phyloP scores from a whole-genome alignment of 176 grass and related monocot species.

The Oryza punctata region DNA sequence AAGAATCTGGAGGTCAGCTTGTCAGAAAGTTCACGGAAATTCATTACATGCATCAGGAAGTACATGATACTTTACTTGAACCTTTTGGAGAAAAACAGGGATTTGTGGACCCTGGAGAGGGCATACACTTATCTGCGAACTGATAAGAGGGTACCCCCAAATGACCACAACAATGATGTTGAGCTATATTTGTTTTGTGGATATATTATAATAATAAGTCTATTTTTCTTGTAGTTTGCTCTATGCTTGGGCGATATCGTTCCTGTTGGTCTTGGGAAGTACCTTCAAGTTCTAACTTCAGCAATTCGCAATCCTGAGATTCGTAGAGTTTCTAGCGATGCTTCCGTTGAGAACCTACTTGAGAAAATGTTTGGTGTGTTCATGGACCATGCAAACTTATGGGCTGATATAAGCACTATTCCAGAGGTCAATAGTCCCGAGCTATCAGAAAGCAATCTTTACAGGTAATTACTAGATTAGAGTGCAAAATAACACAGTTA shows the following conservation, averaged over 20 bases:
- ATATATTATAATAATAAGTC: background rate
- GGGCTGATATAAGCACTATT: conserved; percentile 77
- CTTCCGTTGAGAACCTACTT: conserved; percentile 68
- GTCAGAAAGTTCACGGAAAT: conserved; percentile 98
- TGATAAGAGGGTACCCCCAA: conserved; percentile 75
- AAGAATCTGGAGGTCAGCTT: conserved; percentile 95
- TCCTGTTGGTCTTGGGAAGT: conserved; percentile 85
- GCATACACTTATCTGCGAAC: conserved; percentile 85
- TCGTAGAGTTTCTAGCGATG: conserved; percentile 43
- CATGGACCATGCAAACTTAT: conserved; percentile 91
- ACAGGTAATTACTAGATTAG: conserved; percentile 58
- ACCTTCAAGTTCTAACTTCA: conserved; percentile 84
- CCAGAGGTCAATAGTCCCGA: conserved; percentile 75
- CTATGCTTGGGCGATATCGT: conserved; percentile 87
- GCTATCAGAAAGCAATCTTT: conserved; percentile 79
- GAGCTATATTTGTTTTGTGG: conserved; percentile 2
- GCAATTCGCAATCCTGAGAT: conserved; percentile 64
- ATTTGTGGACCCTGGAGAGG: conserved; percentile 86
- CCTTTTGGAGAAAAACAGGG: conserved; percentile 82
- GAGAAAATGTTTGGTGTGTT: conserved; percentile 96
- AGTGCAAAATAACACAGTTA: conserved; percentile 17
- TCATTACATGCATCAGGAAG: conserved; percentile 95
- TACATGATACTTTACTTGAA: conserved; percentile 87
- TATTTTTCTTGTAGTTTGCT: conserved; percentile 67
- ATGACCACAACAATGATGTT: conserved; percentile 22